Base-by-base conservation (phyloP, 345 rosid genomes). In the Passiflora organensis region DNA sequence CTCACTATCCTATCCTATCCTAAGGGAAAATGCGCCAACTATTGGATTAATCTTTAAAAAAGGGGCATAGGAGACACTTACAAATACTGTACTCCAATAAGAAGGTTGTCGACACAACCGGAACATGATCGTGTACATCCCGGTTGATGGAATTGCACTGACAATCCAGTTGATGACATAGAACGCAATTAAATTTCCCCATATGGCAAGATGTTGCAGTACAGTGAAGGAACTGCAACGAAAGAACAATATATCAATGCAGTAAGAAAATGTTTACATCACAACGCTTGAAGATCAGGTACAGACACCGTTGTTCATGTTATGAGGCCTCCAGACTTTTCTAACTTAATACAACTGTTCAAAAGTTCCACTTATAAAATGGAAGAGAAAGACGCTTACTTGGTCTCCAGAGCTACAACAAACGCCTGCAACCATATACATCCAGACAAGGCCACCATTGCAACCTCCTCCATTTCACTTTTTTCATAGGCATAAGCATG, bases 361-460 rank as follows among this genome's bases (percentile, higher is more conserved):
- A 43, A 23, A 32, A 13, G 6, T 5, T 14, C 14, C 39, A 44
- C 21, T 19, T 28, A 58, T 16, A 43, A 6, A 38, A 11, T 15
- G 19, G 32, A 41, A 32, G 17, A 44, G 32, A 57, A 1, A 24
- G 50, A 63, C 34, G 73, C 86, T 62, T 85, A 86, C 97, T 84
- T 93, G 70, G 99, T 93, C 80, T 93, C 99, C 44, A 86, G 57
- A 53, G 89, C 71, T 61, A 93, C 89, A 59, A 93, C 97, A 58
- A 89, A 89, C 39, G 97, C 99, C 76, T 93, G 99, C 75, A 93
- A 76, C 97, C 99, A 93, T 71, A 93, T 87, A 70, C 89, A 86
- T 64, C 99, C 97, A 13, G 99, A 89, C 58, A 93, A 95, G 41
- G 90, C 99, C 58, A 89, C 96, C 95, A 93, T 80, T 36, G 89